Conservation (phyloP, 331 rosid genomes). For the Acacia pycnantha region DNA sequence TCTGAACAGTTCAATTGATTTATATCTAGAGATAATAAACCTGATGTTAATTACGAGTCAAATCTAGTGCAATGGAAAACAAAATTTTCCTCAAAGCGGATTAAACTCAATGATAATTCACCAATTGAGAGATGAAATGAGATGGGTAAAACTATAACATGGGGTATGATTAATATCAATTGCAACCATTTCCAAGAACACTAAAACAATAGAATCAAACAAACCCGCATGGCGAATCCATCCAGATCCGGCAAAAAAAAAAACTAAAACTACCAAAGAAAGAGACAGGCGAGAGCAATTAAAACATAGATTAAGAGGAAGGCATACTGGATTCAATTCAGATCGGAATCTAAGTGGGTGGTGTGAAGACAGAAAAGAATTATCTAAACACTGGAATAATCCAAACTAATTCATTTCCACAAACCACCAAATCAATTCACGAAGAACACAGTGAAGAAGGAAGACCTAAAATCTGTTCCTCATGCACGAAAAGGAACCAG, state of each 20-base stretch:
- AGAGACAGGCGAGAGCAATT: background rate
- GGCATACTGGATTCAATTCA: conserved; percentile 56
- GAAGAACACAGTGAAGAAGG: too few species aligned
- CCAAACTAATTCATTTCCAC: too few species aligned
- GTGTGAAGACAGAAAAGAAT: conserved; percentile 21
- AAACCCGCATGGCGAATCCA: conserved; percentile 28
- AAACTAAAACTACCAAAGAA: conserved; percentile 12
- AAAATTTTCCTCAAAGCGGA: conserved; percentile 2
- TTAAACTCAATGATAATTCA: background rate
- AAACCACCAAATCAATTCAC: too few species aligned
- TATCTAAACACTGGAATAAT: too few species aligned
- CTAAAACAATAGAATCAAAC: conserved; percentile 25
- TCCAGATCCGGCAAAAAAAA: conserved; percentile 52
- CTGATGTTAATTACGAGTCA: conserved; percentile 21
- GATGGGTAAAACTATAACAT: conserved; percentile 5
- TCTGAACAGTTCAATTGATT: conserved; percentile 13
- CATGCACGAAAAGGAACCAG: too few species aligned
- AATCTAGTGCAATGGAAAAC: conserved; percentile 39
- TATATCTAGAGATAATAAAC: conserved; percentile 13
- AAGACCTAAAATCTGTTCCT: too few species aligned
- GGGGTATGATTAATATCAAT: conserved; percentile 28
- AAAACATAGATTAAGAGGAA: background rate
- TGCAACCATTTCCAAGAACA: conserved; percentile 5
- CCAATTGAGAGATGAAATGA: conserved; percentile 6
- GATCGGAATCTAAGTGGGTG: conserved; percentile 41